A percentile compares a stretch with the other conserved stretches of the same genome.
Evolutionary conservation across 148 eudicot species (phyloP).

Genomic region (Chenopodium berlandieri): DNA sequence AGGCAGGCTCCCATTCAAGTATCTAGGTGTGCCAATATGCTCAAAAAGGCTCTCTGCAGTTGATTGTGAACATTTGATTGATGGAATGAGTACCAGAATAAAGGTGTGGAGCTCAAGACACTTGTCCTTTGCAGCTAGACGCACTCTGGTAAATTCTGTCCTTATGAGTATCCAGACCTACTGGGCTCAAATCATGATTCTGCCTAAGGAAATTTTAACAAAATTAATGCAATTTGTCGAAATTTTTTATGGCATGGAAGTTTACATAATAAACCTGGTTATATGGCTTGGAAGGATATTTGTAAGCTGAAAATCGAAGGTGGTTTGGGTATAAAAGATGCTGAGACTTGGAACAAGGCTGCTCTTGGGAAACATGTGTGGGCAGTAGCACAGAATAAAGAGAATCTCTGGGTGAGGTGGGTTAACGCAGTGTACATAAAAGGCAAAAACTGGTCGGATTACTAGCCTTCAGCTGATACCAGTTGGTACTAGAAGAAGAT

Average conservation of each 20-base stretch:
- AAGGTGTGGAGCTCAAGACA: too few relatives aligned
- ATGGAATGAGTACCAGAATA: too few relatives aligned
- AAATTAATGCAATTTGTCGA: neutral
- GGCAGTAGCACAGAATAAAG: neutral
- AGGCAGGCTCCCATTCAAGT: too few relatives aligned
- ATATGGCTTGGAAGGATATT: neutral
- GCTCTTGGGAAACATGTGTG: neutral
- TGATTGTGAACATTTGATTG: too few relatives aligned
- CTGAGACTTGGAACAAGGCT: neutral
- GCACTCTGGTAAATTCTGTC: fast-evolving
- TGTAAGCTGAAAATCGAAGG: neutral
- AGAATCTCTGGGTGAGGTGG: neutral
- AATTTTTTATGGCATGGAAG: neutral
- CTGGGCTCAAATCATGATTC: neutral
- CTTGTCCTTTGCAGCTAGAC: too few relatives aligned
- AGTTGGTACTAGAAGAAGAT: neutral
- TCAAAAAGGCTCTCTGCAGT: too few relatives aligned
- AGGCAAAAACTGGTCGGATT: neutral
- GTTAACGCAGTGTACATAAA: too few relatives aligned
- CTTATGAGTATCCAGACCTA: too few relatives aligned
- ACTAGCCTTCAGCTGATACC: neutral
- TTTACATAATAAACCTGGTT: neutral
- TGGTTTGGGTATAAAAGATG: neutral
- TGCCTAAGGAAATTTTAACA: neutral
- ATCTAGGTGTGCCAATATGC: too few relatives aligned